phyloP scores from a whole-genome alignment of 1,284 basidiomycete species.

The Farysia itapuensis region DNA sequence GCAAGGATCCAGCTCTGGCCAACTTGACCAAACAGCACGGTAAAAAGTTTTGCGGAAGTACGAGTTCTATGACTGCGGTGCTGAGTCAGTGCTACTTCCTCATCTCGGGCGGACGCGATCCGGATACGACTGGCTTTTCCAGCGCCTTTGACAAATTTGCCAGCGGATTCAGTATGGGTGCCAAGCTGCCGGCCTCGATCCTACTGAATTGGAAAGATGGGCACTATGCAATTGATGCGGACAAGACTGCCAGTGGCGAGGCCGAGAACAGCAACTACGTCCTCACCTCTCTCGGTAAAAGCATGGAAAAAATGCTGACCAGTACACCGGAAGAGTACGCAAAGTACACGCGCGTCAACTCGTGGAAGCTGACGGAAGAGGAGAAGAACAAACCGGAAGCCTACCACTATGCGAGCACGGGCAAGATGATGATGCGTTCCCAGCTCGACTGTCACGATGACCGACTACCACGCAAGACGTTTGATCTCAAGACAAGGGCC shows the following conservation, averaged over 20 bases:
- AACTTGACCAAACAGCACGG: conserved; percentile 68
- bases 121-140: conserved; percentile 56
- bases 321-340: conserved; percentile 70
- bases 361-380: conserved; percentile 50
- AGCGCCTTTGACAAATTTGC: conserved; percentile 68
- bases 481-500: conserved; percentile 94
- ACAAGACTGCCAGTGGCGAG: conserved; percentile 61
- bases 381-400: conserved; percentile 61
- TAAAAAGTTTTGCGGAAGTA: conserved; percentile 78
- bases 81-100: conserved; percentile 83
- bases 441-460: conserved; percentile 86
- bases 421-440: conserved; percentile 84
- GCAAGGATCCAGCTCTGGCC: conserved; percentile 74
- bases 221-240: conserved; percentile 78
- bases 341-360: conserved; percentile 65
- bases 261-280: conserved; percentile 55
- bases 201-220: conserved; percentile 64
- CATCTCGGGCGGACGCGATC: conserved; percentile 56
- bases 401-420: conserved; percentile 65
- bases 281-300: conserved; percentile 69
- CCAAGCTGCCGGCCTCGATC: conserved; percentile 77
- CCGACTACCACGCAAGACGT: conserved; percentile 82
- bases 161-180: conserved; percentile 74
- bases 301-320: conserved; percentile 88
- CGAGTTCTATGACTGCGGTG: conserved; percentile 84